These are phyloP conservation scores for Yamadazyma trypodendri DNA, from an alignment of 1,139 yeast species.

Conservation along the genomic window DNA sequence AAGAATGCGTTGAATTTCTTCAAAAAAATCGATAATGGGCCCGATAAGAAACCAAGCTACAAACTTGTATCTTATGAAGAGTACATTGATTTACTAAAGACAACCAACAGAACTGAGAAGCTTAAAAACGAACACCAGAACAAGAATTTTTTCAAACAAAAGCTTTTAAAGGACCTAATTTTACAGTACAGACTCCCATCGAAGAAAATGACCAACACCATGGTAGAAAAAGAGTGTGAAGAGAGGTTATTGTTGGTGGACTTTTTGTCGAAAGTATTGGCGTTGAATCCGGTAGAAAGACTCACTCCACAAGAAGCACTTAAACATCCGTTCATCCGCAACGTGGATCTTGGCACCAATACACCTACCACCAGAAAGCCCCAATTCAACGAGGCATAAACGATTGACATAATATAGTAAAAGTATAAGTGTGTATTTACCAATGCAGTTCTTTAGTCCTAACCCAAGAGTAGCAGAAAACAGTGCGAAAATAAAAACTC, in stretches of 20 bases:
- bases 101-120: conserved; percentile 42
- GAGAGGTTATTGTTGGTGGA: conserved; percentile 74
- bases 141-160: conserved; percentile 79
- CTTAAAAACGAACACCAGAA: conserved; percentile 71
- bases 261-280: conserved; percentile 73
- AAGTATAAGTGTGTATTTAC: no score
- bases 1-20: conserved; percentile 75
- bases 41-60: conserved; percentile 31
- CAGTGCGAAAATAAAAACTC: neutral
- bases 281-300: conserved; percentile 87
- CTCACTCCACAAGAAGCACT: conserved; percentile 97
- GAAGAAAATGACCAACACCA: conserved; percentile 62
- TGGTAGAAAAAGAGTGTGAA: conserved; percentile 68
- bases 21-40: conserved; percentile 34
- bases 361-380: neutral
- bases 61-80: conserved; percentile 35
- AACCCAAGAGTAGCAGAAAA: neutral
- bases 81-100: conserved; percentile 34
- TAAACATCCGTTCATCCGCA: conserved; percentile 79
- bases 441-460: no score
- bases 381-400: conserved; percentile 8
- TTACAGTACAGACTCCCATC: conserved; percentile 73
- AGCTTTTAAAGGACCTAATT: conserved; percentile 70
- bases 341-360: conserved; percentile 8
- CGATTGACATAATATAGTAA: no score